Evolutionary conservation across 768 basidiomycete genomes (phyloP).

Genomic region (Leccinum subgranulosum): DNA sequence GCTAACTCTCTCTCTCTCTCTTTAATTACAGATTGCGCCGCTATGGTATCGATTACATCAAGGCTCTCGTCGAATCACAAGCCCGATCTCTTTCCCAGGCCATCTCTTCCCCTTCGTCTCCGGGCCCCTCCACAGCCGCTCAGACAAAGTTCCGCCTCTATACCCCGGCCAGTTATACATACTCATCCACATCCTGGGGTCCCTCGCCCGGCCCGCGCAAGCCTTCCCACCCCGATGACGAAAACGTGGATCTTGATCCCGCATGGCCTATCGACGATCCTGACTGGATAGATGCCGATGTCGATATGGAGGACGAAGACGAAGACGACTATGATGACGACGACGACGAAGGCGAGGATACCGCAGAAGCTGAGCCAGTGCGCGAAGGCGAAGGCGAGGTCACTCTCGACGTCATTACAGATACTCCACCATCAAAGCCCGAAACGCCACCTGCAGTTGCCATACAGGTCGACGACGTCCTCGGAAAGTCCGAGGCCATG

Average conservation of each 20-base stretch:
- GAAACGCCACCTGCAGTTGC: neutral
- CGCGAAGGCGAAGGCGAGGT: conserved; percentile 19
- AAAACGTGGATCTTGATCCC: conserved; percentile 16
- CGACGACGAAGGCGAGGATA: conserved; percentile 31
- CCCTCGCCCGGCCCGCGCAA: conserved; percentile 13
- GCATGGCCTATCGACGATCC: conserved; percentile 22
- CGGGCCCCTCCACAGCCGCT: neutral
- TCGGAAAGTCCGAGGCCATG: neutral
- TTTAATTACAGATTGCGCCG: conserved; percentile 24
- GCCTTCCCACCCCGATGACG: conserved; percentile 13
- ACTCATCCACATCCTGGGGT: conserved; percentile 21
- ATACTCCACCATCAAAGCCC: neutral
- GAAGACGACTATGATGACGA: conserved; percentile 32
- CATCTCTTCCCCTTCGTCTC: neutral
- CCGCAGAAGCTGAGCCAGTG: conserved; percentile 5
- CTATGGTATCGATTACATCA: conserved; percentile 33
- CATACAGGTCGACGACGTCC: conserved; percentile 5
- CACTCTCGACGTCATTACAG: conserved; percentile 7
- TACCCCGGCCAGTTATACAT: conserved; percentile 33
- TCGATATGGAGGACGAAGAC: conserved; percentile 33
- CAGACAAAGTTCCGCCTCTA: conserved; percentile 31
- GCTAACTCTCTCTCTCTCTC: conserved; percentile 1
- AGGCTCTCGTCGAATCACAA: conserved; percentile 30
- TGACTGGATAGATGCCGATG: conserved; percentile 25
- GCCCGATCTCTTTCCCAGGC: conserved; percentile 13